phyloP scores from a whole-genome alignment of 495 filamentous ascomycete species.

The Lophiotrema nucula region DNA sequence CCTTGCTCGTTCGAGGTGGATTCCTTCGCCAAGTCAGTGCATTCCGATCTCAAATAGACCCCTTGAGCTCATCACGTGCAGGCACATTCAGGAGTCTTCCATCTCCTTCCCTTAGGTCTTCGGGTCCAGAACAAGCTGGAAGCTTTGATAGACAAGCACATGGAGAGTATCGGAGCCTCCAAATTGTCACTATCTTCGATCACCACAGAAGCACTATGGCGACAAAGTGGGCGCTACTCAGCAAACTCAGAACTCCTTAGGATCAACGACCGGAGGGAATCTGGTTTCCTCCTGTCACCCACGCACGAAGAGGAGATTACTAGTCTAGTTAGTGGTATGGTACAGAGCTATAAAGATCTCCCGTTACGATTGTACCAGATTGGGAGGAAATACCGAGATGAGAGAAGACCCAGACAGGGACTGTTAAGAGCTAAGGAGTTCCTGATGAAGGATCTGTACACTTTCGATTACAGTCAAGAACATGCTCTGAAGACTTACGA shows the following conservation, averaged over 20 bases:
- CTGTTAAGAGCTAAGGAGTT: constrained; percentile 90
- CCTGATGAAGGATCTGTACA: constrained; percentile 97
- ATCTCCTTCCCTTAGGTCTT: constrained; percentile 85
- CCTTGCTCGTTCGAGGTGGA: constrained; percentile 71
- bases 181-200: constrained; percentile 86
- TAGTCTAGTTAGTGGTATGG: constrained; percentile 64
- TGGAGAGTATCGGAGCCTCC: constrained; percentile 80
- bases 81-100: constrained; percentile 88
- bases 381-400: constrained; percentile 90
- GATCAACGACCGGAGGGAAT: constrained; percentile 74
- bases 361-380: constrained; percentile 91
- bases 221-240: constrained; percentile 61
- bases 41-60: background rate
- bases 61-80: constrained; percentile 51
- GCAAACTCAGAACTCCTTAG: constrained; percentile 72
- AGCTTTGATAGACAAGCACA: constrained; percentile 80
- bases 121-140: constrained; percentile 89
- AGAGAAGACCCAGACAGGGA: constrained; percentile 81
- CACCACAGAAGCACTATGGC: constrained; percentile 82
- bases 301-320: constrained; percentile 99
- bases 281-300: constrained; percentile 75
- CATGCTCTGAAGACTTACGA: constrained; percentile 75
- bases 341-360: constrained; percentile 83
- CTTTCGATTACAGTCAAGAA: constrained; percentile 71
- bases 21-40: constrained; percentile 61